Evolutionary conservation across 768 basidiomycete species (phyloP), one percentile per base, ranked within the genome.

Genomic region (Favolaschia claudopus): DNA sequence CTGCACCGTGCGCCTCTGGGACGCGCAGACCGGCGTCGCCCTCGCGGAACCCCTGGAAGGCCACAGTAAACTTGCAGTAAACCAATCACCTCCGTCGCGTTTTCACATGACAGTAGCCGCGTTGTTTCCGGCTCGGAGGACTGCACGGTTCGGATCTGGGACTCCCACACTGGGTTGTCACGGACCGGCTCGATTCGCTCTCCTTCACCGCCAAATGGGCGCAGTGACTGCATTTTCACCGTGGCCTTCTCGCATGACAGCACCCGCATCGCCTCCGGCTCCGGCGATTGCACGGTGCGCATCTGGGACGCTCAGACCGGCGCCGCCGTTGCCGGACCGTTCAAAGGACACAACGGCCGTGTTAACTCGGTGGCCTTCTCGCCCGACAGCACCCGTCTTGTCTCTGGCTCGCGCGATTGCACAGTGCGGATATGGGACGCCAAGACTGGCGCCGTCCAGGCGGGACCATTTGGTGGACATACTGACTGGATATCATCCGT

Each of bases 121-220:
- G 7, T 85, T 29, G 72, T 82, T 8, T 82, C 81, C 7, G 83
- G 80, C 0, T 58, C 57, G 19, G 80, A 82, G 68, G 83, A 85
- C 73, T 77, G 81, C 64, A 82, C 82, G 17, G 70, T 85, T 20
- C 74, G 79, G 15, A 71, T 84, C 2, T 85, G 84, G 84, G 38
- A 39, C 22, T 39, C 22, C n/a, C 17, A 39, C n/a, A n/a, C n/a
- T n/a, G n/a, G n/a, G n/a, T n/a, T n/a, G n/a, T n/a, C n/a, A n/a
- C n/a, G n/a, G n/a, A n/a, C n/a, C n/a, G n/a, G n/a, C n/a, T n/a
- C n/a, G n/a, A n/a, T n/a, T n/a, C n/a, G n/a, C n/a, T n/a, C n/a
- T n/a, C n/a, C n/a, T n/a, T n/a, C n/a, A n/a, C n/a, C n/a, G n/a
- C n/a, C n/a, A n/a, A n/a, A n/a, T n/a, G n/a, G n/a, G n/a, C n/a